These are phyloP conservation scores for Euphorbia lathyris DNA, from an alignment of 345 rosid species.

Conservation along the genomic window DNA sequence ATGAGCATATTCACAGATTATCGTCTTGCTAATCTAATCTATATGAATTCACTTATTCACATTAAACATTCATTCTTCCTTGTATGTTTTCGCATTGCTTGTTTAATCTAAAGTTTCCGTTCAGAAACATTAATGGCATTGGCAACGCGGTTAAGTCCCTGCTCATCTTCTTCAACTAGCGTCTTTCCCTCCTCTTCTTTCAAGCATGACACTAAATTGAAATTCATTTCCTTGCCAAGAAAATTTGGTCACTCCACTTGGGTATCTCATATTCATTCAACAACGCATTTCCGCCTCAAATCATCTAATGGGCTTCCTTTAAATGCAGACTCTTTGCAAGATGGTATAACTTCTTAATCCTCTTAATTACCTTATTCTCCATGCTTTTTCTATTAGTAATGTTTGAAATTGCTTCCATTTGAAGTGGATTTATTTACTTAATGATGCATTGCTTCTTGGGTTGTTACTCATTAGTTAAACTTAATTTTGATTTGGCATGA, in stretches of 20 bases:
- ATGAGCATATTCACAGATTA: background rate
- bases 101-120: background rate
- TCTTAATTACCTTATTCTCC: background rate
- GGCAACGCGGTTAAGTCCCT: slow-evolving; percentile 46
- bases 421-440: too few relatives aligned
- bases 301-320: slow-evolving; percentile 64
- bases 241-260: slow-evolving; percentile 33
- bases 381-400: too few relatives aligned
- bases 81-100: background rate
- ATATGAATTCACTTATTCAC: background rate
- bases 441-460: background rate
- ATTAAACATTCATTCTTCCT: background rate
- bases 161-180: slow-evolving; percentile 37
- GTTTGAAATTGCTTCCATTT: too few relatives aligned
- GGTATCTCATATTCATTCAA: slow-evolving; percentile 43
- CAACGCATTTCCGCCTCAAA: slow-evolving; percentile 43
- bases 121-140: slow-evolving; percentile 24
- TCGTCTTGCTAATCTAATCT: background rate
- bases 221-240: slow-evolving; percentile 35
- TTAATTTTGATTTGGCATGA: background rate
- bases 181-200: slow-evolving; percentile 31
- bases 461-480: background rate
- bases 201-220: slow-evolving; percentile 28
- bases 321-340: slow-evolving; percentile 50
- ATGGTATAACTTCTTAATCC: slow-evolving; percentile 43